These are phyloP conservation scores for Mycena galericulata DNA, from an alignment of 768 basidiomycete species.

Conservation along the genomic window DNA sequence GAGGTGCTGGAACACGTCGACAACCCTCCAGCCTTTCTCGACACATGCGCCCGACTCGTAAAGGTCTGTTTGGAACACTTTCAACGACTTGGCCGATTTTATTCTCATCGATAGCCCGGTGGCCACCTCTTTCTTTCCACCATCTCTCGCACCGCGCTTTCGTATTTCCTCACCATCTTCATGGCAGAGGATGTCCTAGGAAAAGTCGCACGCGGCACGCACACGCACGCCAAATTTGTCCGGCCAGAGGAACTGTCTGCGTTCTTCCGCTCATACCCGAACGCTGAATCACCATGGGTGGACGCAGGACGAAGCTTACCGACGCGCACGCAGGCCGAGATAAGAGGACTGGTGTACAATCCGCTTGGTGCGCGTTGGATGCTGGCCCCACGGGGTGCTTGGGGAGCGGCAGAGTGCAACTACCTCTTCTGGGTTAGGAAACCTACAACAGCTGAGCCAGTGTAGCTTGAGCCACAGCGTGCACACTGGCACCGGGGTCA, in stretches of 20 bases:
- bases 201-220: slow-evolving; percentile 88
- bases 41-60: slow-evolving; percentile 83
- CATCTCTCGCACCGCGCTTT: slow-evolving; percentile 78
- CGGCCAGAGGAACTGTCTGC: slow-evolving; percentile 86
- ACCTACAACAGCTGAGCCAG: too few species aligned
- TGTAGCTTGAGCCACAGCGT: too few species aligned
- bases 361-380: slow-evolving; percentile 79
- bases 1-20: slow-evolving; percentile 99
- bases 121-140: slow-evolving; percentile 97
- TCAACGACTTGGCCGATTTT: background rate
- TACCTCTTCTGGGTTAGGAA: slow-evolving; percentile 92
- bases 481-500: too few species aligned
- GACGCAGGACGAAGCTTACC: slow-evolving; percentile 46
- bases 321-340: slow-evolving; percentile 76
- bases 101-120: slow-evolving; percentile 73
- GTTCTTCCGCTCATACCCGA: slow-evolving; percentile 77
- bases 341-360: slow-evolving; percentile 83
- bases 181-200: slow-evolving; percentile 86
- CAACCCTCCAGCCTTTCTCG: slow-evolving; percentile 86
- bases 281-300: slow-evolving; percentile 20
- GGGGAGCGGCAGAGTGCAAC: slow-evolving; percentile 72
- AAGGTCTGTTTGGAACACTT: slow-evolving; percentile 64
- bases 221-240: slow-evolving; percentile 91
- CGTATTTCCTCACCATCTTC: slow-evolving; percentile 63
- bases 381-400: slow-evolving; percentile 70